Base-by-base conservation (phyloP, 306 rosid species). In the Abrus precatorius region DNA sequence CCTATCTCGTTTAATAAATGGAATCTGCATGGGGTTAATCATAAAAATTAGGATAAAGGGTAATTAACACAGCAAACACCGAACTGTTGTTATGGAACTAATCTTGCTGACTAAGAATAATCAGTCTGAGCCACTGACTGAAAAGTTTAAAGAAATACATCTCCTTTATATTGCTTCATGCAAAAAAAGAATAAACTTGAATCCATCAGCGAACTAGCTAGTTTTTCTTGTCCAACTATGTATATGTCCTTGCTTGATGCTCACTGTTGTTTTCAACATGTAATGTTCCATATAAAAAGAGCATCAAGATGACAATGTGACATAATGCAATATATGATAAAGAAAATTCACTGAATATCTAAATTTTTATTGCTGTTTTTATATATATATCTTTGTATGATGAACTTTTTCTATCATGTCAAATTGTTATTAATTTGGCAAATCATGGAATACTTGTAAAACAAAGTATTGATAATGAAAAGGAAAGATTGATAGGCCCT, bases 161-260 rank as follows among this genome's bases (percentile, higher is more conserved):
- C 9, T 64, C 50, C 56, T 54, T 77, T 56, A 14, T 45, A 61
- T 38, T 73, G 69, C 20, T 53, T 71, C 5, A 44, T 53, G 9
- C 38, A 44, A 69, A 77, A 47, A 5, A 75, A 65, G 33, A 53
- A 55, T 33, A 48, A 79, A 80, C 72, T 64, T 40, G 50, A 52
- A 10, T 55, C 49, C 43, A 3, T 54, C 38, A 29, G 43, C 49
- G 44, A 12, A 27, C 29, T 50, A 49, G 33, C 45, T 44, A 7
- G 34, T 45, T 45, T 60, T 28, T 71, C 20, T 33, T 50, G 1
- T 54, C 44, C 32, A 69, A 40, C 56, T 34, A 27, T 44, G 7
- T 70, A 1, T 59, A 40, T n/a, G 12, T 36, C 32, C 41, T 41
- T 50, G 40, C 41, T 59, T 52, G 57, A 59, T 28, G 57, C 70